Conservation (phyloP, 2,329 filamentous ascomycete genomes). For the Colletotrichum sp. region DNA sequence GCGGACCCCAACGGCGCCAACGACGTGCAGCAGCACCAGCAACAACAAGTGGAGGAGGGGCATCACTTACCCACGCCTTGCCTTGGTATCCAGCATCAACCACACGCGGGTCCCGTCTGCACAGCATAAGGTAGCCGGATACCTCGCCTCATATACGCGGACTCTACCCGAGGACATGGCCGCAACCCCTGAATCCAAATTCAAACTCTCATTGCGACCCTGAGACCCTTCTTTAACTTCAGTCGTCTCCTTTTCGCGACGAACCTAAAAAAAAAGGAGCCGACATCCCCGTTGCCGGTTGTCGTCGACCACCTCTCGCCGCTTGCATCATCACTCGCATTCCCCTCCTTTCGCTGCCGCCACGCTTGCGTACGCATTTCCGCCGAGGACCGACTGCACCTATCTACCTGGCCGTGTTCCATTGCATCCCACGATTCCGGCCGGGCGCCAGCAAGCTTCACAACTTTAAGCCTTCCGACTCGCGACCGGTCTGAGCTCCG, state of each 20-base stretch:
- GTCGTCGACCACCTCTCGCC: background rate
- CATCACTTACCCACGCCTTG: background rate
- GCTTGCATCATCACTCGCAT: background rate
- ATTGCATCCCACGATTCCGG: background rate
- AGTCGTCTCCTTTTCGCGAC: background rate
- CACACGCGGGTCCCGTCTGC: background rate
- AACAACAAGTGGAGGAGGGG: background rate
- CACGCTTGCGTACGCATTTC: background rate
- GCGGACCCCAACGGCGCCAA: background rate
- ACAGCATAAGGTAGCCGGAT: background rate
- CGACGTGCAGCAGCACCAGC: background rate
- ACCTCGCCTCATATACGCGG: conserved; percentile 7
- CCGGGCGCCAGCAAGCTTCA: background rate
- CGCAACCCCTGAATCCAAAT: conserved; percentile 6
- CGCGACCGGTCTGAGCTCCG: background rate
- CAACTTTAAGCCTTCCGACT: background rate
- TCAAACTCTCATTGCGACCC: conserved; percentile 4
- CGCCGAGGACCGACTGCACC: background rate
- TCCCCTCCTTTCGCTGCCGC: background rate
- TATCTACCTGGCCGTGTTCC: background rate
- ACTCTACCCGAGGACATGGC: conserved; percentile 11
- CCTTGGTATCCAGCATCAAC: background rate
- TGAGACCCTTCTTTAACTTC: conserved; percentile 5
- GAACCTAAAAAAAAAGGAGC: background rate
- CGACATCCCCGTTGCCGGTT: background rate